Evolutionary conservation across 441 rosid species (phyloP).

Genomic region (Jatropha multifida): DNA sequence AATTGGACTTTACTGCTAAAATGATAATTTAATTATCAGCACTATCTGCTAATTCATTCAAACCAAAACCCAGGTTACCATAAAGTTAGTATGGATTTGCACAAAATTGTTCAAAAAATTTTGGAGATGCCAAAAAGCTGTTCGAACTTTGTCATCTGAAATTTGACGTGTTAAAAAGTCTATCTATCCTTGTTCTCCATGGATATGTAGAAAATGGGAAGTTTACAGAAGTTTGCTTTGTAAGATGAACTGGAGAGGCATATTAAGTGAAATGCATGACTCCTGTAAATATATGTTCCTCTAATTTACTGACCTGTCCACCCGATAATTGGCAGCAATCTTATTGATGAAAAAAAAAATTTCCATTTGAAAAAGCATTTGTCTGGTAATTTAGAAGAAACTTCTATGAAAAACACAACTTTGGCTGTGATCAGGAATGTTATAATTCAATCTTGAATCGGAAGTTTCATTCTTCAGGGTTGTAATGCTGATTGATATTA

Average conservation of each 20-base stretch:
- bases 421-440: background rate
- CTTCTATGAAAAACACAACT: background rate
- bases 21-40: background rate
- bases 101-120: background rate
- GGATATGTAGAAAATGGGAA: background rate
- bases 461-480: background rate
- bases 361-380: background rate
- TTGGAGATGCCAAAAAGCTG: background rate
- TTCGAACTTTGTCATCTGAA: background rate
- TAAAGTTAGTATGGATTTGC: background rate
- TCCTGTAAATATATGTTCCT: background rate
- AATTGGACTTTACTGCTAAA: background rate
- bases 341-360: background rate
- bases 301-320: background rate
- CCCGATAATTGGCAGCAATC: background rate
- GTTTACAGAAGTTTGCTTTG: background rate
- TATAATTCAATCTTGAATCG: conserved; percentile 1
- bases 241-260: background rate
- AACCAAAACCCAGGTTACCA: background rate
- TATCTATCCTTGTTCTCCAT: background rate
- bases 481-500: background rate
- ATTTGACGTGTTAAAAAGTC: background rate
- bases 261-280: background rate
- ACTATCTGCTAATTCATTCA: background rate
- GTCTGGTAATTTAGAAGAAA: background rate